Conservation (phyloP, 176 grass and related monocot species). For the Avena eriantha region DNA sequence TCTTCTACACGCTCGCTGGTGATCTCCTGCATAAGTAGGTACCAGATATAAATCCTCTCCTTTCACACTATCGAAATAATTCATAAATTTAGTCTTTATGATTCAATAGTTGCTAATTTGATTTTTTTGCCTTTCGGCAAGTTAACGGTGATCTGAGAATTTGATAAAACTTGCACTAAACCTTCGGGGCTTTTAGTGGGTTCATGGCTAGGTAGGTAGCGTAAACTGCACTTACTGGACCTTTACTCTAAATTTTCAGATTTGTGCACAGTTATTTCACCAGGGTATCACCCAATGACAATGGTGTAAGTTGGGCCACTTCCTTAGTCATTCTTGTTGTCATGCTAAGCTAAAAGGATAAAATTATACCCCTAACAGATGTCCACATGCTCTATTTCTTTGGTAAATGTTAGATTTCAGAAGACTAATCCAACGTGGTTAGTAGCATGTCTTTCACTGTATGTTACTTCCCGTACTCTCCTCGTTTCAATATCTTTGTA, state of each 20-base stretch:
- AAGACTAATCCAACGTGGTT: background rate
- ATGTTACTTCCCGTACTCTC: background rate
- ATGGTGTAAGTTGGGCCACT: background rate
- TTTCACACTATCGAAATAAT: background rate
- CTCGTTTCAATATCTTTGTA: background rate
- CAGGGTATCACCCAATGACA: background rate
- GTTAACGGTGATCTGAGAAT: background rate
- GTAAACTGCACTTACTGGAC: background rate
- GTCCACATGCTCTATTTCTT: background rate
- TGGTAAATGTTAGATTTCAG: background rate
- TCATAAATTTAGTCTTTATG: background rate
- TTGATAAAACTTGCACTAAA: background rate
- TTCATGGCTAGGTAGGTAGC: background rate
- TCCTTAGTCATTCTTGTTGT: background rate
- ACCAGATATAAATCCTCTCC: background rate
- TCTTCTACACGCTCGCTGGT: slow-evolving; percentile 69
- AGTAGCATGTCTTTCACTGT: background rate
- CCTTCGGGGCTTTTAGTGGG: background rate
- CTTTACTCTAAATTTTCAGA: background rate
- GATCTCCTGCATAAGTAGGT: slow-evolving; percentile 92
- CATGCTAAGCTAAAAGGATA: background rate
- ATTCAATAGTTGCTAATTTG: background rate
- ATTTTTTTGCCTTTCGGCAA: background rate
- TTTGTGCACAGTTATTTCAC: background rate
- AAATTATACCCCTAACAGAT: background rate